Evolutionary conservation across 2,329 filamentous ascomycete genomes (phyloP), one percentile per base, ranked within the genome.

Genomic region (Pseudocercospora fuligena): DNA sequence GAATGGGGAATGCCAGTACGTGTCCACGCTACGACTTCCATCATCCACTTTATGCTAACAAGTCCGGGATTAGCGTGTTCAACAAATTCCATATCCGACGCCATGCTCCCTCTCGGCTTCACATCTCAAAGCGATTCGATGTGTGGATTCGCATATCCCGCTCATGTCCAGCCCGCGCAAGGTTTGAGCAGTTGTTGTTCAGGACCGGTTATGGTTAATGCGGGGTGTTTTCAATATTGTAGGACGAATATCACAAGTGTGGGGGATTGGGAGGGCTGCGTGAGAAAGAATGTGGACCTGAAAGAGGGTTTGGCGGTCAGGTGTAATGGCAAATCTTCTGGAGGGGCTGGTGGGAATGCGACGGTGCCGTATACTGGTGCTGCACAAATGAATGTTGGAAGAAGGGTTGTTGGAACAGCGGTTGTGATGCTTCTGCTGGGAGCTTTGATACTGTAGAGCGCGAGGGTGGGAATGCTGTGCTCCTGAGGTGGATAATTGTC

Each of bases 211-310:
- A 51, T 67, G 57, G 61, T 67, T 6, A 61, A 51, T 21, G 23
- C 60, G 19, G 61, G 65, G 27, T 67, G 65, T 33, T 67, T 67
- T 58, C 65, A 64, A 58, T 67, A 58, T 31, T 67, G 65, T 40
- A 27, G 33, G 23, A 64, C 61, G 29, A 23, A 43, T 8, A 5
- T 36, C 3, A 25, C 47, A 1, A 29, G 31, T 25, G 49, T 8
- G 1, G 33, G 33, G 23, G 56, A 36, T 6, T 67, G 47, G 12
- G 56, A 46, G 51, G 23, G 27, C 14, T 67, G 65, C 46, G 61
- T 67, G 36, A 54, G 27, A 59, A 33, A 57, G 29, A 56, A 59
- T 58, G 66, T 65, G 12, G 43, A 54, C 5, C 14, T 65, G 25
- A 27, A 60, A 12, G 25, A 7, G 33, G 27, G 36, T 27, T 1